These are phyloP conservation scores for Ramaria rubella DNA, from an alignment of 768 basidiomycete genomes.

Conservation along the genomic window DNA sequence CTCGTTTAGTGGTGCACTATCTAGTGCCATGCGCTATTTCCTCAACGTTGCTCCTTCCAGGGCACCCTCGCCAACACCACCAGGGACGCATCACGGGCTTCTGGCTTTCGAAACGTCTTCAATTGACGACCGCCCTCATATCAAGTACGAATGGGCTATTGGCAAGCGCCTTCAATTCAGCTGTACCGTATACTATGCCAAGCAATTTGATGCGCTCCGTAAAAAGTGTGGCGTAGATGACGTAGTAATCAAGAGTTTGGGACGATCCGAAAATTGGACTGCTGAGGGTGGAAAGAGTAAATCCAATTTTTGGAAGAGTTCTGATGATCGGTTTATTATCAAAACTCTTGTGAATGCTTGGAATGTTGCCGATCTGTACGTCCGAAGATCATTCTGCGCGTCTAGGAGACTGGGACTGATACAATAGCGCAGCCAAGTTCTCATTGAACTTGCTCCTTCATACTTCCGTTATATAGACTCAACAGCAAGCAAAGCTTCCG, in stretches of 20 bases:
- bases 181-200: slow-evolving; percentile 79
- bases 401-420: not conserved
- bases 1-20: slow-evolving; percentile 43
- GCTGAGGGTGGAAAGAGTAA: slow-evolving; percentile 79
- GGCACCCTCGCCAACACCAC: slow-evolving; percentile 23
- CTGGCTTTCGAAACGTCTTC: slow-evolving; percentile 29
- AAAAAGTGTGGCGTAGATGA: slow-evolving; percentile 61
- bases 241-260: slow-evolving; percentile 53
- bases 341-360: slow-evolving; percentile 82
- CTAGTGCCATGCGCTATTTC: slow-evolving; percentile 54
- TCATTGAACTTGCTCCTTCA: slow-evolving; percentile 69
- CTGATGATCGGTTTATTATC: slow-evolving; percentile 72
- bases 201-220: slow-evolving; percentile 66
- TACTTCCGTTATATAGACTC: slow-evolving; percentile 76
- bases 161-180: slow-evolving; percentile 69
- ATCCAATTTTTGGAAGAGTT: slow-evolving; percentile 77
- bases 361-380: slow-evolving; percentile 77
- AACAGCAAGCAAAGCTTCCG: slow-evolving; percentile 58
- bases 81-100: slow-evolving; percentile 45
- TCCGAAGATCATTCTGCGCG: slow-evolving; percentile 12
- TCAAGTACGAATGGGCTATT: slow-evolving; percentile 77
- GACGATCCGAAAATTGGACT: slow-evolving; percentile 55
- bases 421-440: slow-evolving; percentile 50
- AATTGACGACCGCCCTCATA: slow-evolving; percentile 70
- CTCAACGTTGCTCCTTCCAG: slow-evolving; percentile 31